Percentiles rank a stretch among this genome's conserved stretches.
phyloP scores from a whole-genome alignment of 495 filamentous ascomycete species.

The Penicillium cataractarum region DNA sequence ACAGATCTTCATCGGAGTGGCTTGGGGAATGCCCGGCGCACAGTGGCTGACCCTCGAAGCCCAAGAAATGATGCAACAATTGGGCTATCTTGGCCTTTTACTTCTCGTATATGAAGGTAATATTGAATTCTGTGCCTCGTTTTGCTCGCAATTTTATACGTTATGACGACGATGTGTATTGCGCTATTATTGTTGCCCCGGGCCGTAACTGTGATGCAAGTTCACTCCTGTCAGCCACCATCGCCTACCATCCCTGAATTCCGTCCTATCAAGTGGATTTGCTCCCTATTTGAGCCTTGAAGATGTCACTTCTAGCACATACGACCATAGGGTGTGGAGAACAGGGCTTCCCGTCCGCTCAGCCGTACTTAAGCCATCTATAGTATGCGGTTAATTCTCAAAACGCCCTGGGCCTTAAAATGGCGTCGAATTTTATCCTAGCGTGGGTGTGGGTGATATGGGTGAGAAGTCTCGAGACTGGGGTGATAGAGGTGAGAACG shows the following conservation, averaged over 20 bases:
- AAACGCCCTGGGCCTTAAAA: no score
- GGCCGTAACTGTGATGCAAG: not conserved
- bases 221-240: not conserved
- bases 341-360: constrained; percentile 9
- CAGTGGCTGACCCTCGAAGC: constrained; percentile 52
- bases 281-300: not conserved
- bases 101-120: constrained; percentile 73
- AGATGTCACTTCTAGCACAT: not conserved
- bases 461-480: no score
- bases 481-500: no score
- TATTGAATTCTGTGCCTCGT: not conserved
- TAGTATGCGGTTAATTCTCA: no score
- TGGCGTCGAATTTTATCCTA: no score
- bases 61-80: constrained; percentile 62
- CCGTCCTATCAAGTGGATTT: not conserved
- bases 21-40: constrained; percentile 66
- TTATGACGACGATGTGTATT: not conserved
- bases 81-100: constrained; percentile 80
- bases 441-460: no score
- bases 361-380: constrained; percentile 9
- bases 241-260: not conserved
- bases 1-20: constrained; percentile 71
- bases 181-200: not conserved
- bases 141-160: not conserved
- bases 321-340: constrained; percentile 9